These are phyloP conservation scores for Potentilla sterilis DNA, from an alignment of 306 rosid species.

Conservation along the genomic window DNA sequence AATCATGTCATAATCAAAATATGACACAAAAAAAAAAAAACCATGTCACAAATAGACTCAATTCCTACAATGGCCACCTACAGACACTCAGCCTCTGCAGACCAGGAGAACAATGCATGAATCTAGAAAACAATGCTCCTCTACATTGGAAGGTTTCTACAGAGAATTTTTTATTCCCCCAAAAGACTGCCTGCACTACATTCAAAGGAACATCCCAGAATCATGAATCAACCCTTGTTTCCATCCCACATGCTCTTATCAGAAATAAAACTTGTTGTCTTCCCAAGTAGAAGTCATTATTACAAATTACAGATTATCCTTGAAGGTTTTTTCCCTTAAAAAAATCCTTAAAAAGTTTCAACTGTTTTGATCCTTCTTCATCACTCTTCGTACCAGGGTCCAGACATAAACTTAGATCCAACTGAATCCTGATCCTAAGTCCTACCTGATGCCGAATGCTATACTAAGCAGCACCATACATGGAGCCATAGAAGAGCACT, in stretches of 20 bases:
- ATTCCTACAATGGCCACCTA: not conserved
- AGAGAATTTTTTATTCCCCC: too few relatives aligned
- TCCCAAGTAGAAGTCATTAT: not conserved
- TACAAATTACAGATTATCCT: not conserved
- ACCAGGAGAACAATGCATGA: not conserved
- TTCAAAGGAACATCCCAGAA: too few relatives aligned
- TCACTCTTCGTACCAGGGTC: not conserved
- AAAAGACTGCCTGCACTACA: not conserved
- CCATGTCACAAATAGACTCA: not conserved
- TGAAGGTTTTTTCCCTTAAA: not conserved
- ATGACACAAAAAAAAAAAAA: not conserved
- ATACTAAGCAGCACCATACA: not conserved
- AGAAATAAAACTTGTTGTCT: too few relatives aligned
- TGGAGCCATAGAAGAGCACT: not conserved
- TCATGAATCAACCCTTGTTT: not conserved
- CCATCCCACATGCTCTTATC: not conserved
- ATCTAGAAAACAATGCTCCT: too few relatives aligned
- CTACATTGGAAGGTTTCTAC: not conserved
- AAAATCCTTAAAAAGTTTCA: not conserved
- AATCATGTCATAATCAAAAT: not conserved
- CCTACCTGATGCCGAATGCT: not conserved
- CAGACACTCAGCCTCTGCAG: not conserved
- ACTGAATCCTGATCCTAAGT: slow-evolving; percentile 2
- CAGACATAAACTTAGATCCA: not conserved
- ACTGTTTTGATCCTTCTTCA: not conserved